These are phyloP conservation scores for Cladorrhinum sp. DNA, from an alignment of 2,329 filamentous ascomycete species.

Conservation along the genomic window DNA sequence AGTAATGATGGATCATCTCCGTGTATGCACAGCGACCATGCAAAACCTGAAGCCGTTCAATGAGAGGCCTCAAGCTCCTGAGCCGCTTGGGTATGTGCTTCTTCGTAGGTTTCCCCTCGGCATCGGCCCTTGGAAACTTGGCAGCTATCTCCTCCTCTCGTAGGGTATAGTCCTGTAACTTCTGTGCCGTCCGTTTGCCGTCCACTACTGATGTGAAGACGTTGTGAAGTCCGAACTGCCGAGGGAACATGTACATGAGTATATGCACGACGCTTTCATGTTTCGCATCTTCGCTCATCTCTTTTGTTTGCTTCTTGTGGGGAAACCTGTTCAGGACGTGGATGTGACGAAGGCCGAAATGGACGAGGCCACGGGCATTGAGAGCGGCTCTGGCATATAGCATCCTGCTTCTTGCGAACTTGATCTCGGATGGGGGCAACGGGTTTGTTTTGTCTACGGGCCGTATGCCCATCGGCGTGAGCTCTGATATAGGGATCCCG, in stretches of 20 bases:
- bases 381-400: constrained; percentile 75
- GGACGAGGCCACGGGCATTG: constrained; percentile 63
- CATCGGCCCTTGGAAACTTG: constrained; percentile 34
- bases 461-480: constrained; percentile 29
- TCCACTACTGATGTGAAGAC: constrained; percentile 76
- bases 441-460: constrained; percentile 9
- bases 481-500: constrained; percentile 47
- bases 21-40: constrained; percentile 76
- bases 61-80: constrained; percentile 54
- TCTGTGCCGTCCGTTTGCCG: constrained; percentile 62
- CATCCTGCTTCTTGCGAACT: constrained; percentile 78
- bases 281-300: constrained; percentile 26
- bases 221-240: constrained; percentile 87
- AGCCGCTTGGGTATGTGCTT: constrained; percentile 62
- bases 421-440: constrained; percentile 54
- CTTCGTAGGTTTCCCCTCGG: constrained; percentile 14
- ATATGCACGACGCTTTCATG: constrained; percentile 61
- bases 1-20: constrained; percentile 78
- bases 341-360: constrained; percentile 74
- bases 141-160: constrained; percentile 75
- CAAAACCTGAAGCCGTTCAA: constrained; percentile 64
- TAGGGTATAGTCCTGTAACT: constrained; percentile 79
- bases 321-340: constrained; percentile 77
- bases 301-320: constrained; percentile 27
- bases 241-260: constrained; percentile 91